Base-by-base conservation (phyloP, 805 yeast species). In the Sugiyamaella valdiviana region DNA sequence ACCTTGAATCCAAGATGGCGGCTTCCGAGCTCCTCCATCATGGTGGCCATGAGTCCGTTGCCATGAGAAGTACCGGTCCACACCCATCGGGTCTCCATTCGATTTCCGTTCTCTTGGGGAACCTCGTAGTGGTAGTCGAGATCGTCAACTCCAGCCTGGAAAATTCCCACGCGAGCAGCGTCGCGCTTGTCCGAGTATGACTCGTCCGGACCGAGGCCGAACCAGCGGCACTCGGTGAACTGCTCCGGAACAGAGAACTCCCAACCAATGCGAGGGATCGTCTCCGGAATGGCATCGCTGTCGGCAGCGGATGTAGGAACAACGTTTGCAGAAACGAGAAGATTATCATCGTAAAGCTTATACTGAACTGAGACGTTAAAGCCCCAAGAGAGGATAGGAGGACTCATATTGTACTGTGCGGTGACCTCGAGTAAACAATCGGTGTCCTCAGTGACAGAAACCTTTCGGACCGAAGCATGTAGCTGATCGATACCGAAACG, bases 51-150 rank as follows among this genome's bases (percentile, higher is more conserved):
- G 12, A 52, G 43, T n/a, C 44, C 49, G 16, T 35, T 17, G 37
- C 42, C 38, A 2, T 26, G 2, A 21, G 36, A 26, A 6, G 42
- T 15, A 6, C 48, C 39, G 2, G 51, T 26, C 41, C 47, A 24
- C 6, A 62, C 45, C 68, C 67, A 64, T 22, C 66, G 57, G 6
- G 66, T 61, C 32, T 58, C 68, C 26, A 51, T 51, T 23, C 62
- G 64, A 45, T 65, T 66, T 19, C 70, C 69, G 46, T 62, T 64
- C 48, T 66, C 69, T 50, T 67, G 70, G 1, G 70, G 70, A 26
- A 53, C 62, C n/a, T 66, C 68, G 50, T 66, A 65, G n/a, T 36
- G 39, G 45, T 53, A 58, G 43, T 62, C 62, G 29, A 64, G 46
- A 1, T 55, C 52, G 2, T 42, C 38, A 29, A 57, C 58, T 3